Evolutionary conservation across 352 stramenopile species (phyloP), one percentile per base, ranked within the genome.

Genomic region (Pythium folliculosum): DNA sequence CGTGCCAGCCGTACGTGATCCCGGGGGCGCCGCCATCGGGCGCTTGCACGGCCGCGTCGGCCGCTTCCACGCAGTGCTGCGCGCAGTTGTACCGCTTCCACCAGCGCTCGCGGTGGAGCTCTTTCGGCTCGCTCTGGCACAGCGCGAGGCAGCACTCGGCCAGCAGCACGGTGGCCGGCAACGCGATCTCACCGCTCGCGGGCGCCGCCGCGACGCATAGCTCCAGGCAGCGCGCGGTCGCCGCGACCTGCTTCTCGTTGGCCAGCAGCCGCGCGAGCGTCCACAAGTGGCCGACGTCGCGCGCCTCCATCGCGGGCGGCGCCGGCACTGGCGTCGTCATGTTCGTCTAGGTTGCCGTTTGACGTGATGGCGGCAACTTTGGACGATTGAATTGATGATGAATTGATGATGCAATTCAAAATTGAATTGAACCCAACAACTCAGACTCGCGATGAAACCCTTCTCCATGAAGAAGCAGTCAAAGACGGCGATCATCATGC

Each of bases 111-210:
- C 65, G 72, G 59, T 90, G 55, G 13, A 69, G 70, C 23, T 72
- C 57, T 66, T 86, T 88, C 48, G 45, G 65, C 37, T 72, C 71
- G 45, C 75, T 76, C 27, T 72, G 70, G 49, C 80, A 83, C 1
- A 80, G 63, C 23, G 80, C 63, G 27, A 77, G 74, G 25, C 79
- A 89, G 19, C 82, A 73, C 62, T 91, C 85, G n/a, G 81, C 83
- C 16, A 91, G 56, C 38, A 91, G 49, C 8, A 88, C 56, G 40
- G 87, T 61, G 19, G 48, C 71, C 45, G 56, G 23, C 9, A 54
- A 3, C 12, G 58, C 40, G 51, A 56, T 49, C 38, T 62, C 51
- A 2, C 43, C 40, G 16, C 37, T 55, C 35, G 35, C 35, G 7
- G 40, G 32, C 38, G 57, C 13, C 19, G 32, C 22, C 19, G 32